phyloP scores from a whole-genome alignment of 805 yeast species.

The Cyberlindnera galapagoensis region DNA sequence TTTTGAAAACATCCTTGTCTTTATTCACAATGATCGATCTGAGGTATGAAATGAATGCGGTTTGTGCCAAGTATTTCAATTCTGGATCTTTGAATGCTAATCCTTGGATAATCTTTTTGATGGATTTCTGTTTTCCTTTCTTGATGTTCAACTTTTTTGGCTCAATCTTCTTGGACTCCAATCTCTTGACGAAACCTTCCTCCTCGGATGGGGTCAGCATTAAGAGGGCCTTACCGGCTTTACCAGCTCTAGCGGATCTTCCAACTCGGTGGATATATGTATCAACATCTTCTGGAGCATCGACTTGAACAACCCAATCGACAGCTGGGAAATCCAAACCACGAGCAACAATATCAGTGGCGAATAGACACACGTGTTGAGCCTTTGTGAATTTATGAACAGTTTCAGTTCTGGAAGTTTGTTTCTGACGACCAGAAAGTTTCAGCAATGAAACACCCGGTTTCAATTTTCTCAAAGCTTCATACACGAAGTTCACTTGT shows the following conservation, averaged over 20 bases:
- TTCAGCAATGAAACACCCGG: constrained; percentile 47
- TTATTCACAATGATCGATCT: constrained; percentile 80
- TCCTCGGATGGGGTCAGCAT: constrained; percentile 84
- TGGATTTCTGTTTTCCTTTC: constrained; percentile 62
- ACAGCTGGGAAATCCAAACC: constrained; percentile 96
- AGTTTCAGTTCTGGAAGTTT: constrained; percentile 74
- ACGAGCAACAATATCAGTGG: constrained; percentile 97
- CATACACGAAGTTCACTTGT: constrained; percentile 37
- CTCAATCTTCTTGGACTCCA: constrained; percentile 59
- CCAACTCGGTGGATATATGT: constrained; percentile 93
- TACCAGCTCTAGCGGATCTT: constrained; percentile 90
- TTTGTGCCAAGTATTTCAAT: constrained; percentile 88
- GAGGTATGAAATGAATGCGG: constrained; percentile 89
- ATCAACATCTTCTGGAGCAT: constrained; percentile 92
- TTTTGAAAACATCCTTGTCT: constrained; percentile 79
- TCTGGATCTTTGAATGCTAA: constrained; percentile 88
- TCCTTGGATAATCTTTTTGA: constrained; percentile 80
- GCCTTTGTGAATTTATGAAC: constrained; percentile 42
- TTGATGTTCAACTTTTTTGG: constrained; percentile 69
- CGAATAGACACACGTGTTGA: constrained; percentile 68
- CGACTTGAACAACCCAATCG: constrained; percentile 85
- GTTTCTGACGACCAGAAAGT: constrained; percentile 83
- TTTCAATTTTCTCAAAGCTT: constrained; percentile 24
- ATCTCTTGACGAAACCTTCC: constrained; percentile 60
- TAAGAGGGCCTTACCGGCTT: constrained; percentile 75